Percentiles rank a stretch among this genome's conserved stretches.
Evolutionary conservation across 164 flowering plant genomes (phyloP).

Genomic region (Malania oleifera): DNA sequence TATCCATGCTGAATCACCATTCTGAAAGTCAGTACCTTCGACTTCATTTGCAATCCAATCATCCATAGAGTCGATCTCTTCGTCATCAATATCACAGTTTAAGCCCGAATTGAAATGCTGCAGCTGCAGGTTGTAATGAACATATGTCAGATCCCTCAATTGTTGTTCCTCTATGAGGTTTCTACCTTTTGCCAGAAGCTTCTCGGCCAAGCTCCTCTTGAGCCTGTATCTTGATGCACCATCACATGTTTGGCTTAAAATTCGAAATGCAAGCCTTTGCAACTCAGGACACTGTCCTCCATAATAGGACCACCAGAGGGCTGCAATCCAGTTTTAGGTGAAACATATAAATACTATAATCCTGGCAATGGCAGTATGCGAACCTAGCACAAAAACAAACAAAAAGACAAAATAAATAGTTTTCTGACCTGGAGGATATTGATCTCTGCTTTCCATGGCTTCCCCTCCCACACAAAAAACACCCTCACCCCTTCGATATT

Average conservation of each 20-base stretch:
- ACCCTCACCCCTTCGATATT: slow-evolving; percentile 33
- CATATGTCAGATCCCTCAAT: slow-evolving; percentile 24
- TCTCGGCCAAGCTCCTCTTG: slow-evolving; percentile 41
- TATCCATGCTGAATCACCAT: slow-evolving; percentile 9
- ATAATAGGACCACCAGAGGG: slow-evolving; percentile 56
- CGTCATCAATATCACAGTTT: slow-evolving; percentile 2
- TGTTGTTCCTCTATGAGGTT: slow-evolving; percentile 30
- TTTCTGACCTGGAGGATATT: slow-evolving; percentile 41
- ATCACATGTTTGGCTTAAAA: slow-evolving; percentile 54
- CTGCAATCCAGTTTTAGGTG: slow-evolving; percentile 29
- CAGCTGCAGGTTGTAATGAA: slow-evolving; percentile 36
- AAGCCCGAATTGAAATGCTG: slow-evolving; percentile 6
- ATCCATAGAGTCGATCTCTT: slow-evolving; percentile 20
- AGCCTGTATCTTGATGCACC: slow-evolving; percentile 41
- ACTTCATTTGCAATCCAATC: slow-evolving; percentile 28
- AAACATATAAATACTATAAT: no score
- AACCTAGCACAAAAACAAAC: background rate
- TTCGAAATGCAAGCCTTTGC: slow-evolving; percentile 47
- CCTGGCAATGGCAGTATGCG: no score
- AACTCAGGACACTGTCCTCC: slow-evolving; percentile 53
- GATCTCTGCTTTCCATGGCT: slow-evolving; percentile 20
- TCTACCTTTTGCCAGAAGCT: slow-evolving; percentile 32
- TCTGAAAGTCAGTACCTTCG: background rate
- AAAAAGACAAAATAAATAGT: background rate
- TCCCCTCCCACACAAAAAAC: slow-evolving; percentile 26